These are phyloP conservation scores for Saturnispora zaruensis DNA, from an alignment of 805 yeast genomes.

Conservation along the genomic window DNA sequence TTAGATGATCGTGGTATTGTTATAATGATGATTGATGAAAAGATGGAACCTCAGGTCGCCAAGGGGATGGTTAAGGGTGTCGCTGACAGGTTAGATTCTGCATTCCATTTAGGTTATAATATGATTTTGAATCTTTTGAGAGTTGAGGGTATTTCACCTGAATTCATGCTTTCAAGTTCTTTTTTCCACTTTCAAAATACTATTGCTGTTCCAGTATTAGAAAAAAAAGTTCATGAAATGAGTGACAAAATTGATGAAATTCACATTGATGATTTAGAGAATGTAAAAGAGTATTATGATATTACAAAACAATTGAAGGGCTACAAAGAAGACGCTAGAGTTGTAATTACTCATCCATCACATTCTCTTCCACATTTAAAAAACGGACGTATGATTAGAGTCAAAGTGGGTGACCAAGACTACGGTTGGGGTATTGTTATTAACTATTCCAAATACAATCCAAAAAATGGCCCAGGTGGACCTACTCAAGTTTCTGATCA, in stretches of 20 bases:
- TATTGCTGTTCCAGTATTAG: slow-evolving; percentile 80
- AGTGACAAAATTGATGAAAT: slow-evolving; percentile 40
- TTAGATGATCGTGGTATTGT: slow-evolving; percentile 98
- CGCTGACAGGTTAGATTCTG: slow-evolving; percentile 95
- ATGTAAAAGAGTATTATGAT: slow-evolving; percentile 76
- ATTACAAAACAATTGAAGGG: slow-evolving; percentile 59
- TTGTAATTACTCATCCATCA: slow-evolving; percentile 86
- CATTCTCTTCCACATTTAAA: slow-evolving; percentile 76
- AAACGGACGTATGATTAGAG: slow-evolving; percentile 76
- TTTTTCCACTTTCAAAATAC: slow-evolving; percentile 94
- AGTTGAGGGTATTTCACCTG: slow-evolving; percentile 98
- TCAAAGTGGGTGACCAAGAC: slow-evolving; percentile 51
- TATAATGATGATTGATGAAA: slow-evolving; percentile 98
- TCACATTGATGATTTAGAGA: slow-evolving; percentile 62
- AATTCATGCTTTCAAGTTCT: slow-evolving; percentile 89
- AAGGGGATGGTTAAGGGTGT: slow-evolving; percentile 99
- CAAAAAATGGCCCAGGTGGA: slow-evolving; percentile 41
- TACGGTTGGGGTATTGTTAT: slow-evolving; percentile 98
- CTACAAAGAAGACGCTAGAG: slow-evolving; percentile 69
- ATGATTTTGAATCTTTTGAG: slow-evolving; percentile 94
- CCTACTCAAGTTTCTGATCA: slow-evolving; percentile 64
- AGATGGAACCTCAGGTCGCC: slow-evolving; percentile 99
- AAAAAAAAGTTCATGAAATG: slow-evolving; percentile 50
- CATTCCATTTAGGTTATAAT: slow-evolving; percentile 94
- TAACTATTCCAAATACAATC: slow-evolving; percentile 47